Percentiles rank a stretch among this genome's conserved stretches.
Conservation (phyloP, 1,284 basidiomycete genomes). For the Cutaneotrichosporon dermatis region DNA sequence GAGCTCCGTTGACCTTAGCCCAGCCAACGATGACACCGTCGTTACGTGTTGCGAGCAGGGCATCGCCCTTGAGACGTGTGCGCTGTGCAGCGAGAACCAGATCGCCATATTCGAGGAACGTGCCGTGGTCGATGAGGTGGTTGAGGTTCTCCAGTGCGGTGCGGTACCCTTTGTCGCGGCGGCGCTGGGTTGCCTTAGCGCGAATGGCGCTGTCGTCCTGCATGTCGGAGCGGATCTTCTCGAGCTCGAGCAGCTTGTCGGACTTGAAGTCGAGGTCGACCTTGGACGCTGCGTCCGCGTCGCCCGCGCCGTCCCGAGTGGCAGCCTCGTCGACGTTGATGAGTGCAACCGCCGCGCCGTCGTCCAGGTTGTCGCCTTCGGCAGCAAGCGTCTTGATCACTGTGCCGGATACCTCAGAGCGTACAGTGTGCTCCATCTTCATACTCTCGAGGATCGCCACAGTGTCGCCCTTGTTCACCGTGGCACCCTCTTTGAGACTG, state of each 20-base stretch:
- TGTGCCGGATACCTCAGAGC: conserved; percentile 6
- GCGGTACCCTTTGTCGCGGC: conserved; percentile 12
- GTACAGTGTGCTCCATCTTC: conserved; percentile 24
- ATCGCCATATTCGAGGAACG: conserved; percentile 20
- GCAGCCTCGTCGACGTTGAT: conserved; percentile 2
- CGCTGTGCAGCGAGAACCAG: conserved; percentile 16
- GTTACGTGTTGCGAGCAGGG: conserved; percentile 14
- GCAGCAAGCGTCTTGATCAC: conserved; percentile 9
- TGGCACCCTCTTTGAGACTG: conserved; percentile 7
- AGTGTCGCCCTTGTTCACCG: conserved; percentile 10
- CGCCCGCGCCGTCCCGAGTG: neutral
- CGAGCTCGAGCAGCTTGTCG: conserved; percentile 14
- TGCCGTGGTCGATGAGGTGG: conserved; percentile 18
- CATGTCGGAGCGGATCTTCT: conserved; percentile 13
- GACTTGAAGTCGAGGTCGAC: conserved; percentile 18
- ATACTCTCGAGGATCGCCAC: conserved; percentile 19
- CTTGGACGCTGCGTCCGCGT: conserved; percentile 1
- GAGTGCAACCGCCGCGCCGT: conserved; percentile 16
- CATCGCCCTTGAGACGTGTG: conserved; percentile 9
- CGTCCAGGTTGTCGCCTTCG: conserved; percentile 16
- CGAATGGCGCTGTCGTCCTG: conserved; percentile 12
- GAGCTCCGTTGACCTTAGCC: conserved; percentile 16
- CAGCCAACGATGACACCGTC: conserved; percentile 24
- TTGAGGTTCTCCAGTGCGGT: conserved; percentile 20
- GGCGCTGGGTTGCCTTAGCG: conserved; percentile 13